These are phyloP conservation scores for Verticillium nubilum DNA, from an alignment of 2,329 filamentous ascomycete species.

Conservation along the genomic window DNA sequence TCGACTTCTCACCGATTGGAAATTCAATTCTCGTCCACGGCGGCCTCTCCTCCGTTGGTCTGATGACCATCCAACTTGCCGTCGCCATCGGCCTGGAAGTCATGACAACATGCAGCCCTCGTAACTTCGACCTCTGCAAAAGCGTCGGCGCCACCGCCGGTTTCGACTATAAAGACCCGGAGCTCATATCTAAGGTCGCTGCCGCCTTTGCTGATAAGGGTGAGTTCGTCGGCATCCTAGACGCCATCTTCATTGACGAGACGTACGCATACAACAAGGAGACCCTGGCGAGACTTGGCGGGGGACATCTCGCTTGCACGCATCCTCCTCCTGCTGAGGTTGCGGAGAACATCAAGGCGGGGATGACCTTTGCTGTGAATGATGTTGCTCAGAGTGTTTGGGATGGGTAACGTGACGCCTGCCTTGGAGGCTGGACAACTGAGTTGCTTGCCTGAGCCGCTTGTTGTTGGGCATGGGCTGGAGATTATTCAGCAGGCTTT, in stretches of 20 bases:
- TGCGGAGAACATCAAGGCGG: slow-evolving; percentile 22
- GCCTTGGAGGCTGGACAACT: slow-evolving; percentile 15
- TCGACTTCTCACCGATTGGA: slow-evolving; percentile 8
- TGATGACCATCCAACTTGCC: slow-evolving; percentile 39
- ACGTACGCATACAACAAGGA: slow-evolving; percentile 15
- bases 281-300: slow-evolving; percentile 19
- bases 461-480: slow-evolving; percentile 18
- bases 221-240: slow-evolving; percentile 20
- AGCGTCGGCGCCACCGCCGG: slow-evolving; percentile 35
- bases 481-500: slow-evolving; percentile 16
- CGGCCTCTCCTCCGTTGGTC: slow-evolving; percentile 41
- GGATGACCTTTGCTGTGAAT: slow-evolving; percentile 24
- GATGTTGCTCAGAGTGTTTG: slow-evolving; percentile 18
- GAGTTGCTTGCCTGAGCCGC: slow-evolving; percentile 14
- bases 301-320: slow-evolving; percentile 26
- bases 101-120: slow-evolving; percentile 32
- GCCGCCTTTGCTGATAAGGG: slow-evolving; percentile 13
- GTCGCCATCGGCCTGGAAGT: slow-evolving; percentile 38
- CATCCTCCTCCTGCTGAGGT: slow-evolving; percentile 25
- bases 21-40: slow-evolving; percentile 35
- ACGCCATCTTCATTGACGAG: slow-evolving; percentile 16
- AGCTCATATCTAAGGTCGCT: slow-evolving; percentile 25
- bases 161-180: slow-evolving; percentile 36
- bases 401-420: slow-evolving; percentile 15
- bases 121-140: slow-evolving; percentile 37